Base-by-base conservation (phyloP, 345 rosid species). In the Turnera subulata region DNA sequence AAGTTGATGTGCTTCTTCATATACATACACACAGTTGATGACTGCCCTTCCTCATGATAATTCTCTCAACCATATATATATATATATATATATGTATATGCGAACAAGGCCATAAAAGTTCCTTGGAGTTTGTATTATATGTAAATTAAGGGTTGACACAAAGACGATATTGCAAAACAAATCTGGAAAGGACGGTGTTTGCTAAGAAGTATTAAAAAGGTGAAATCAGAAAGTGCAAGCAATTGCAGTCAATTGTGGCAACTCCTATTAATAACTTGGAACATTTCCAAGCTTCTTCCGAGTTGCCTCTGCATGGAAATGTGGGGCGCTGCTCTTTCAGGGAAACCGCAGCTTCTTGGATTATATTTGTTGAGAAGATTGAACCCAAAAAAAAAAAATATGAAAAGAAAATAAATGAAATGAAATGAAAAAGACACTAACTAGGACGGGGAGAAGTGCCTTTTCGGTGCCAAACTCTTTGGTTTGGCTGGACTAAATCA, bases 221-320 rank as follows among this genome's bases (percentile, higher is more conserved):
- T 16, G 35, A 8, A 18, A 18, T n/a, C n/a, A n/a, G n/a, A n/a
- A n/a, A 14, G 39, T 2, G 11, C n/a, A 15, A 2, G 42, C 53
- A 7, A n/a, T n/a, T n/a, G n/a, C n/a, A n/a, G 62, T 58, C 62
- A 58, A 46, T 8, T 26, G 32, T 46, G 62, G 62, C 62, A 20
- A 33, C 62, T 46, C 5, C 35, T n/a, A n/a, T n/a, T n/a, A 29
- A 46, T 12, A 16, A 29, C 18, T 37, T 29, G 15, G n/a, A 20
- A 46, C 1, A 43, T 2, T 49, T 48, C 55, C 6, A 55, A n/a
- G 35, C 1, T 22, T 39, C 35, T 14, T 4, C 0, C 20, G 15
- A 39, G 29, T 55, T 40, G 59, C 23, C 1, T n/a, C 33, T 21
- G 22, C 46, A 55, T n/a, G 33, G 48, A 40, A 39, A 15, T 24